These are phyloP conservation scores for Xylariaceae sp. DNA, from an alignment of 2,329 filamentous ascomycete species.

Conservation along the genomic window DNA sequence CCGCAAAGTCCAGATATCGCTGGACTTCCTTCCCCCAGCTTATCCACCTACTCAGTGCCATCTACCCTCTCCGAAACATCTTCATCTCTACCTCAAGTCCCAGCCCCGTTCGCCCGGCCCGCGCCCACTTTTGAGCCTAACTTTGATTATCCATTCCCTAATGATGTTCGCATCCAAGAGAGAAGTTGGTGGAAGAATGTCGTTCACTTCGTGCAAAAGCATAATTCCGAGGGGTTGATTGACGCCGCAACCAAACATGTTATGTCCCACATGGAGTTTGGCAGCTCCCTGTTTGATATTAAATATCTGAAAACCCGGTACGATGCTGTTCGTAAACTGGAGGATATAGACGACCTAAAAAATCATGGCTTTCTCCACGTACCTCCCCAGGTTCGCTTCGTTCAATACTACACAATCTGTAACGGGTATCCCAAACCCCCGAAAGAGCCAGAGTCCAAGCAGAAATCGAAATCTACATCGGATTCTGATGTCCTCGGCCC, in stretches of 20 bases:
- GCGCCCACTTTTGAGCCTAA: constrained; percentile 49
- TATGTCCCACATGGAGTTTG: constrained; percentile 79
- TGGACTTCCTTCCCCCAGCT: constrained; percentile 18
- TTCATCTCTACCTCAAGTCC: constrained; percentile 12
- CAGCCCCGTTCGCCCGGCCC: constrained; percentile 12
- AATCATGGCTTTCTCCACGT: constrained; percentile 31
- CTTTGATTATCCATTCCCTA: constrained; percentile 72
- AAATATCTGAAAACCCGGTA: constrained; percentile 67
- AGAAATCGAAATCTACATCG: constrained; percentile 14
- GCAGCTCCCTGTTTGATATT: constrained; percentile 74
- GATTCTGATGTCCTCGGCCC: constrained; percentile 9
- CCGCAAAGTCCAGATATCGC: constrained; percentile 13
- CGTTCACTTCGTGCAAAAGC: constrained; percentile 77
- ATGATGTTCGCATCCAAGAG: constrained; percentile 67
- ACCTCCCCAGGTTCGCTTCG: constrained; percentile 63
- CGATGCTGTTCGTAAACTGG: constrained; percentile 62
- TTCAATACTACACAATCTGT: constrained; percentile 89
- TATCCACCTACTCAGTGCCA: constrained; percentile 23
- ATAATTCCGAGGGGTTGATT: constrained; percentile 64
- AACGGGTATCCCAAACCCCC: constrained; percentile 62
- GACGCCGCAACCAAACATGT: constrained; percentile 70
- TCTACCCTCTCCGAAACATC: constrained; percentile 18
- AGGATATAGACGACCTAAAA: constrained; percentile 61
- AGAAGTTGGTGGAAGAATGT: constrained; percentile 65
- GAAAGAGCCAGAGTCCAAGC: constrained; percentile 25